phyloP scores from a whole-genome alignment of 2,329 filamentous ascomycete species.

The Stenocarpella maydis region DNA sequence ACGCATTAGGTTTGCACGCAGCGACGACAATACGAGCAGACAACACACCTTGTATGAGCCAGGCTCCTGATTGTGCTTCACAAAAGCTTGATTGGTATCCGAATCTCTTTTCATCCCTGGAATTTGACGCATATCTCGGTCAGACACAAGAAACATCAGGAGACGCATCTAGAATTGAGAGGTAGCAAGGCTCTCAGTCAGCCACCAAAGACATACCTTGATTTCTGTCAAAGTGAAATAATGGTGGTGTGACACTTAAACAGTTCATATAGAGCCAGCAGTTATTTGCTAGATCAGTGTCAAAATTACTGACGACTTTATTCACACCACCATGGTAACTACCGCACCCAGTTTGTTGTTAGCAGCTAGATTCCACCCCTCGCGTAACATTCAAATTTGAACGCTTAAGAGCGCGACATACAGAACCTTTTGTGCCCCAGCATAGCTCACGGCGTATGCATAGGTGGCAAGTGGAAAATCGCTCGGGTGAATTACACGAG shows the following conservation, averaged over 20 bases:
- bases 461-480: slow-evolving; percentile 10
- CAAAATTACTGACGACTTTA: slow-evolving; percentile 8
- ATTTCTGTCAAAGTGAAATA: slow-evolving; percentile 11
- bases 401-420: neutral
- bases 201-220: neutral
- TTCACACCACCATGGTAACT: neutral
- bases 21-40: neutral
- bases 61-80: slow-evolving; percentile 2
- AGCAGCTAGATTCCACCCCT: neutral
- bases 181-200: neutral
- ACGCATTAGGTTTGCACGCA: neutral
- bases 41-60: slow-evolving; percentile 7
- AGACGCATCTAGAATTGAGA: neutral
- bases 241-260: neutral
- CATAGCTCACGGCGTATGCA: slow-evolving; percentile 1
- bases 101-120: slow-evolving; percentile 16
- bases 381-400: too few relatives aligned
- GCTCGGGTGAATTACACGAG: neutral
- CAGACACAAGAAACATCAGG: neutral
- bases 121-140: neutral
- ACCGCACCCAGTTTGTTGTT: neutral
- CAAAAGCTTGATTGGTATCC: slow-evolving; percentile 16
- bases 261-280: slow-evolving; percentile 23
- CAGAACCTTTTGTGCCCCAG: slow-evolving; percentile 7
- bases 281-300: slow-evolving; percentile 14